A percentile compares a stretch with the other conserved stretches of the same genome.
Evolutionary conservation across 2,329 filamentous ascomycete species (phyloP).

Genomic region (Xenoacremonium recifei): DNA sequence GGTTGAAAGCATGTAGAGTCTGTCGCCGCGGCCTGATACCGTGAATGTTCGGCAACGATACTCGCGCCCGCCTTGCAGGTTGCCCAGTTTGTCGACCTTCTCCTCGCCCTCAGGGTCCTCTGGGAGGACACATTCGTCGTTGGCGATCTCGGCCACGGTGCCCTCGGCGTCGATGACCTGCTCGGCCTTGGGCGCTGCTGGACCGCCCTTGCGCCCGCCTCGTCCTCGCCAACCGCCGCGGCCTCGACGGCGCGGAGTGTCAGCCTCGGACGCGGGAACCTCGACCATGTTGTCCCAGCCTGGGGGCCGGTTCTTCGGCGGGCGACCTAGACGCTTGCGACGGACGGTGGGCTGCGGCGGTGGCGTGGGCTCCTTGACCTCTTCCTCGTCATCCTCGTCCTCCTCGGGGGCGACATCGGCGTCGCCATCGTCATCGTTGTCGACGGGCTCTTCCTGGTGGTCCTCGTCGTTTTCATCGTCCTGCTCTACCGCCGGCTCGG

Average conservation of each 20-base stretch:
- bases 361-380: slow-evolving; percentile 51
- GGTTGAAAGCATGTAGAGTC: slow-evolving; percentile 97
- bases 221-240: slow-evolving; percentile 70
- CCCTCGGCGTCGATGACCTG: slow-evolving; percentile 93
- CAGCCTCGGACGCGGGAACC: slow-evolving; percentile 49
- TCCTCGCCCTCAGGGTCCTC: slow-evolving; percentile 85
- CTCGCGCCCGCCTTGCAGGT: slow-evolving; percentile 78
- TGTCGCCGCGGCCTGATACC: slow-evolving; percentile 75
- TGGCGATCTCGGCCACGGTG: slow-evolving; percentile 82
- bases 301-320: slow-evolving; percentile 79
- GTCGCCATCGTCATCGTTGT: slow-evolving; percentile 43
- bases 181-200: slow-evolving; percentile 73
- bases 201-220: slow-evolving; percentile 65
- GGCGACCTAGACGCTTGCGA: slow-evolving; percentile 77
- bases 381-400: slow-evolving; percentile 40
- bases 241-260: slow-evolving; percentile 60
- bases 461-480: slow-evolving; percentile 37
- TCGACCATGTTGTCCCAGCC: slow-evolving; percentile 70
- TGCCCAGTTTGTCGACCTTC: slow-evolving; percentile 89
- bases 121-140: slow-evolving; percentile 88
- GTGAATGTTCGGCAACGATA: slow-evolving; percentile 97
- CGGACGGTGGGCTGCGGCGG: slow-evolving; percentile 64
- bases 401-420: slow-evolving; percentile 33
- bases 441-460: slow-evolving; percentile 54
- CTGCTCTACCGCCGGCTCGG: slow-evolving; percentile 37